Evolutionary conservation across 768 basidiomycete genomes (phyloP), one percentile per base, ranked within the genome.

Genomic region (Pleurotus giganteus): DNA sequence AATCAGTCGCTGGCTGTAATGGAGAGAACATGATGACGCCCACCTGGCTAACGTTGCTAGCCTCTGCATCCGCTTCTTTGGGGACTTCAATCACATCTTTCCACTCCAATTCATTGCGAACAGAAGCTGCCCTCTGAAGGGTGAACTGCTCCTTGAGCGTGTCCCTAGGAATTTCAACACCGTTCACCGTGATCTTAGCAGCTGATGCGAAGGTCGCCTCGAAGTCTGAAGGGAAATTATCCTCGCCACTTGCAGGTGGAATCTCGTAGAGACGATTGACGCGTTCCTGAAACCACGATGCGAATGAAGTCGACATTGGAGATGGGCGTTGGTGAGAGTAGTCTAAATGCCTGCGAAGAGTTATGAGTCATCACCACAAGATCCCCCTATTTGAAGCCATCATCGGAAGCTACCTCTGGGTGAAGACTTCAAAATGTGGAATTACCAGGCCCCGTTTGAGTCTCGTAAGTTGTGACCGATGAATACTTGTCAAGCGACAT

Each of bases 181-280:
- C 71, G 54, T 77, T 71, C 34, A 63, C 27, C 12, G 66, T 59
- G n/a, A 76, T 61, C 32, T 74, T 65, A 46, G 69, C 69, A 2
- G 59, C 31, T 1, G 67, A 57, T 19, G 75, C 60, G 58, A 78
- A 77, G 7, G 59, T 43, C 21, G 52, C 53, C 15, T 69, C 64
- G 52, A 76, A 67, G 15, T 61, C 36, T 0, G 54, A 52, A 4
- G 58, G 47, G 47, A 64, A 55, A 19, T 51, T 17, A n/a, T 34
- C 49, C 19, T 34, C 21, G 34, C 31, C 28, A 12, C 19, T 5
- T 46, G 42, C 32, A 1, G 17, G 32, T 51, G 49, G 34, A 19
- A 51, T n/a, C 19, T 17, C 11, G 34, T 27, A 51, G 23, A 51
- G 17, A 17, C 26, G 29, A 24, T 15, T 17, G 21, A 28, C 23